Conservation (phyloP, 1,139 yeast species). For the Taphrina pruni region DNA sequence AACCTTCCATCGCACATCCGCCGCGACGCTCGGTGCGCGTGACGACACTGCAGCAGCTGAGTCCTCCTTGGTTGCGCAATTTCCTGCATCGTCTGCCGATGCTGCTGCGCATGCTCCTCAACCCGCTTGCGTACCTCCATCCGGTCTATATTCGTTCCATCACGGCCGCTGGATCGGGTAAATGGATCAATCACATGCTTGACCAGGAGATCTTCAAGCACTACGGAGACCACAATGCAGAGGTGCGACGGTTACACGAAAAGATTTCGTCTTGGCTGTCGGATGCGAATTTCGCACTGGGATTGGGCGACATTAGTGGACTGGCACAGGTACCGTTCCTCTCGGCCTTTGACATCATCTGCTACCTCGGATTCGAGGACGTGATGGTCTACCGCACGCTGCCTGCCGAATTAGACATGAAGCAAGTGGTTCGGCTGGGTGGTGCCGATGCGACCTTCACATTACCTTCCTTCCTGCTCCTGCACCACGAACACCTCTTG, state of each 20-base stretch:
- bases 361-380: slow-evolving; percentile 32
- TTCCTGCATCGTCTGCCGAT: slow-evolving; percentile 38
- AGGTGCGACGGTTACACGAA: slow-evolving; percentile 24
- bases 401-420: slow-evolving; percentile 8
- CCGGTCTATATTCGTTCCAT: slow-evolving; percentile 33
- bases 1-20: slow-evolving; percentile 36
- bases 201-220: slow-evolving; percentile 36
- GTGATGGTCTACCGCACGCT: slow-evolving; percentile 29
- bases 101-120: slow-evolving; percentile 27
- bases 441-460: slow-evolving; percentile 39
- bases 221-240: slow-evolving; percentile 20
- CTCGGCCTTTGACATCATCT: slow-evolving; percentile 34
- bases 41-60: slow-evolving; percentile 30
- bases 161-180: slow-evolving; percentile 39
- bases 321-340: slow-evolving; percentile 32
- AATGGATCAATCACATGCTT: slow-evolving; percentile 32
- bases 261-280: slow-evolving; percentile 20
- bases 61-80: slow-evolving; percentile 34
- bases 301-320: slow-evolving; percentile 15
- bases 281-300: slow-evolving; percentile 34
- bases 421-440: slow-evolving; percentile 27
- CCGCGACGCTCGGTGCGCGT: slow-evolving; percentile 30
- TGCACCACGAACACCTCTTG: slow-evolving; percentile 38
- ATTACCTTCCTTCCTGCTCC: slow-evolving; percentile 35
- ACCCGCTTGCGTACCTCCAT: slow-evolving; percentile 28